Percentiles rank a stretch among this genome's conserved stretches.
These are phyloP conservation scores for Kazachstania bromeliacearum DNA, from an alignment of 805 yeast species.

Conservation along the genomic window DNA sequence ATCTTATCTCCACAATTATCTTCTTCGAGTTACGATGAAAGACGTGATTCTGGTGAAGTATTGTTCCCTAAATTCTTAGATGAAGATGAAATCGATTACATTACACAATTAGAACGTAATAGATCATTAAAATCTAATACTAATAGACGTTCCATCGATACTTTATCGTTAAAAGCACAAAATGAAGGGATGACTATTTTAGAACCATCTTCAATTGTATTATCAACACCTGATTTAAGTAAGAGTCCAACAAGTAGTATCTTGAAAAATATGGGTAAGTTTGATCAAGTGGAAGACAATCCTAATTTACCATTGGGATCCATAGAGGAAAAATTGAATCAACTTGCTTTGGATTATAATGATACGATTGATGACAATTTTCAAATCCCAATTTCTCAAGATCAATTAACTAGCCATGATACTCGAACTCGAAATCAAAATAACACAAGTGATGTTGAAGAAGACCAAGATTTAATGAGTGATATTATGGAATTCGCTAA, in stretches of 20 bases:
- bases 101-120: constrained; percentile 61
- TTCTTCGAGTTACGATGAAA: constrained; percentile 4
- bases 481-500: constrained; percentile 39
- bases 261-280: constrained; percentile 25
- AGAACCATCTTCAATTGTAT: constrained; percentile 21
- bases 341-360: constrained; percentile 16
- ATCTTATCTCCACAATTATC: constrained; percentile 4
- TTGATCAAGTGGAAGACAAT: constrained; percentile 8
- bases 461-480: constrained; percentile 30
- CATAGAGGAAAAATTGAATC: constrained; percentile 22
- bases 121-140: constrained; percentile 44
- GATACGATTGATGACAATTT: too few relatives aligned
- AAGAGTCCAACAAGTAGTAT: constrained; percentile 33
- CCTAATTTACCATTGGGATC: constrained; percentile 17
- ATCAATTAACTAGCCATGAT: neutral
- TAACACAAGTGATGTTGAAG: constrained; percentile 5
- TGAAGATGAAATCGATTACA: constrained; percentile 62
- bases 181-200: constrained; percentile 44
- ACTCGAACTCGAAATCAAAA: neutral
- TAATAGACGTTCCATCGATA: constrained; percentile 27
- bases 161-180: constrained; percentile 32
- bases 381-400: constrained; percentile 3
- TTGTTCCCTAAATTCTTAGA: constrained; percentile 64
- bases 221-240: constrained; percentile 30
- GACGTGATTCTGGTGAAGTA: constrained; percentile 42